Percentiles rank a stretch among this genome's conserved stretches.
Evolutionary conservation across 306 rosid genomes (phyloP).

Genomic region (Dryas drummondii): DNA sequence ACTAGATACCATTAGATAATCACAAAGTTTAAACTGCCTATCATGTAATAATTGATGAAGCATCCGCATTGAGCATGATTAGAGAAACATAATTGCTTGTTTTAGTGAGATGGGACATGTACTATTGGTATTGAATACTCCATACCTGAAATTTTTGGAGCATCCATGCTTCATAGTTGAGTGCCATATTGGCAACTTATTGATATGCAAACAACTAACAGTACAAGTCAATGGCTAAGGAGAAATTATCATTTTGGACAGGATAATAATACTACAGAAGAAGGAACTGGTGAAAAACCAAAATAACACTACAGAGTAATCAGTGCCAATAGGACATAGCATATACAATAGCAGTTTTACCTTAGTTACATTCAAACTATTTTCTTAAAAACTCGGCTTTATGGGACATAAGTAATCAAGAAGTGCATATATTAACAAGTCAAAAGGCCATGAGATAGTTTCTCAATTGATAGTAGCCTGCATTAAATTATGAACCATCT

Average conservation of each 20-base stretch:
- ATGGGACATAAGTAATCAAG: not conserved
- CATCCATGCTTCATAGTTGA: too few relatives aligned
- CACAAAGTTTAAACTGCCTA: constrained; percentile 1
- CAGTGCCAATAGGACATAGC: not conserved
- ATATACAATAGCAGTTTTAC: not conserved
- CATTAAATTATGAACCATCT: not conserved
- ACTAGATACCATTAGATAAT: constrained; percentile 7
- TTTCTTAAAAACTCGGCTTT: not conserved
- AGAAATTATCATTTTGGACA: not conserved
- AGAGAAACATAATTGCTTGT: not conserved
- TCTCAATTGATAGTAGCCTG: not conserved
- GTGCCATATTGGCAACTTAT: too few relatives aligned
- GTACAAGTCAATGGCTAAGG: not conserved
- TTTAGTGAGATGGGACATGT: not conserved
- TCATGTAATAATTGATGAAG: constrained; percentile 15
- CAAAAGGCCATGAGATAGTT: not conserved
- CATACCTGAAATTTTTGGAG: too few relatives aligned
- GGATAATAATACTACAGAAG: not conserved
- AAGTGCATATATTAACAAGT: not conserved
- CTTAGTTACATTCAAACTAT: not conserved
- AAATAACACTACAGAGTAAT: not conserved
- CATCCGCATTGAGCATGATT: not conserved
- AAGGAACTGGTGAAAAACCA: too few relatives aligned
- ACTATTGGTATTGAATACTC: too few relatives aligned
- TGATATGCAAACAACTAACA: not conserved